Conservation (phyloP, 164 flowering plant species). For the Brasenia schreberi region DNA sequence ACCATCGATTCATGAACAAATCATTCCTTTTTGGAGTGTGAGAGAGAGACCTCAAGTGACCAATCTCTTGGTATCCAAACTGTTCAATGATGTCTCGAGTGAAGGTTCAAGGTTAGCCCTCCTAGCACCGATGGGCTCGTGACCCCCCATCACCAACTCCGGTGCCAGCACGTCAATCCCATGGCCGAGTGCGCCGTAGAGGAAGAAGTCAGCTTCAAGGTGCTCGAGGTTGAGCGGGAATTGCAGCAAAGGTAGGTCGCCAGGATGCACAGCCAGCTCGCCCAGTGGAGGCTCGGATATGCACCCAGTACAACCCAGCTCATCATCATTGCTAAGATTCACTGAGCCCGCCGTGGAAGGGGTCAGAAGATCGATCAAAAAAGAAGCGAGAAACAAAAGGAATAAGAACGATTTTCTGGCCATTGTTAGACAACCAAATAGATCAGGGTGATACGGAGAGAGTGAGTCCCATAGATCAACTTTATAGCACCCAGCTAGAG, state of each 20-base stretch:
- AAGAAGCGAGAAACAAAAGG: background rate
- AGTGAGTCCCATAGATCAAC: too few relatives aligned
- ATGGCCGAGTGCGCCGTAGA: slow-evolving; percentile 26
- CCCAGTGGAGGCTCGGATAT: background rate
- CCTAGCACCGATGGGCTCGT: slow-evolving; percentile 30
- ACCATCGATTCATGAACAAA: background rate
- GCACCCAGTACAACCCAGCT: background rate
- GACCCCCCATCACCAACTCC: slow-evolving; percentile 23
- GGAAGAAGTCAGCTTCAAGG: slow-evolving; percentile 35
- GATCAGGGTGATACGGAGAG: too few relatives aligned
- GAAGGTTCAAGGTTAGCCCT: slow-evolving; percentile 30
- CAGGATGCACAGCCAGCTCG: background rate
- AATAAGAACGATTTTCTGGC: background rate
- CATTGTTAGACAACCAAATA: too few relatives aligned
- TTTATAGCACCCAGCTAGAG: too few relatives aligned
- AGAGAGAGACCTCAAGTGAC: slow-evolving; percentile 33
- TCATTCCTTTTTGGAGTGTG: background rate
- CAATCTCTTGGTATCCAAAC: slow-evolving; percentile 37
- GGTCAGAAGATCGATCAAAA: background rate
- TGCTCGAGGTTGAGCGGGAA: slow-evolving; percentile 34
- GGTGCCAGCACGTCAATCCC: slow-evolving; percentile 38
- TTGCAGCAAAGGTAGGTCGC: slow-evolving; percentile 20
- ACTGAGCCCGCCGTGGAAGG: background rate
- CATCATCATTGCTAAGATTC: background rate
- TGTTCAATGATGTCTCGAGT: slow-evolving; percentile 18